Evolutionary conservation across 768 basidiomycete species (phyloP), one percentile per base, ranked within the genome.

Genomic region (Pleurotus tuoliensis): DNA sequence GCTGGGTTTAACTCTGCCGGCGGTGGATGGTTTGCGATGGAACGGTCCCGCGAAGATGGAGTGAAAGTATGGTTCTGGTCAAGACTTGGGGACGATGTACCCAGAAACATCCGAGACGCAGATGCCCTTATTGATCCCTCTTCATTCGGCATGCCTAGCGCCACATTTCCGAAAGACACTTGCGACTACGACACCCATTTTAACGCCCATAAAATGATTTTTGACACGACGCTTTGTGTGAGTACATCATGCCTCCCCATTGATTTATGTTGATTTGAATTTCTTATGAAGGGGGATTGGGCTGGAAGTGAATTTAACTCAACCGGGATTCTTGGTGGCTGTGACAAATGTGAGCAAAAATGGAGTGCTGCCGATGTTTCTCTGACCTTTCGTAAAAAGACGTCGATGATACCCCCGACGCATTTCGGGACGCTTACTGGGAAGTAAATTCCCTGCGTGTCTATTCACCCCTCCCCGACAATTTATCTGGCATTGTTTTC

Each of bases 11-110:
- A 86, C 63, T 25, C 37, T 11, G 67, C 66, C 12, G 76, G 79
- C 24, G 88, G 88, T 22, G 88, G 88, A 0, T 84, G 72, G 73
- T 88, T 77, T 64, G 84, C 73, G 47, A 73, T 85, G 74, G 63
- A 71, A 57, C 76, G 78, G 40, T 71, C 75, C 22, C 55, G 47
- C 7, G 40, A 57, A 0, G 69, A 66, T 2, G 82, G 83, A 20
- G 72, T 89, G 40, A 76, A 72, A 52, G 66, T 87, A 27, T 90
- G 84, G 81, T 88, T 83, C 66, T 86, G 82, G 82, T 63, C 79
- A 11, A 71, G 83, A 40, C 59, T 73, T 63, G 76, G 78, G 57
- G 24, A 64, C 9, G 56, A 56, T n/a, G 73, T 82, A 3, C 85
- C 86, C 5, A 41, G 55, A 56, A 73, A 73, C 56, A 67, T 83